Evolutionary conservation across 495 filamentous ascomycete species (phyloP).

Genomic region (Lasiosphaeria ovina): DNA sequence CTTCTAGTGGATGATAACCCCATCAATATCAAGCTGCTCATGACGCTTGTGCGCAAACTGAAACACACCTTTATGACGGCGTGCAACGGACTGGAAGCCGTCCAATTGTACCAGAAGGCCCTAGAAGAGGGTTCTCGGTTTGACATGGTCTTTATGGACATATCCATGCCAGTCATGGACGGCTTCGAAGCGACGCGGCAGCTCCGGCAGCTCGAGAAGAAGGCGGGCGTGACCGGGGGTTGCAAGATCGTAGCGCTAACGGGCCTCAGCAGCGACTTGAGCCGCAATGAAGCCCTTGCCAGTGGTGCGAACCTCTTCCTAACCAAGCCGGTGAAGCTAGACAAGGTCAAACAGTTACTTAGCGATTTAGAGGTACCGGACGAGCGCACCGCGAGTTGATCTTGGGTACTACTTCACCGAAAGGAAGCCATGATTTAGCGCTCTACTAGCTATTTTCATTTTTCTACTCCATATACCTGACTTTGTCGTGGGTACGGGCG

Average conservation of each 20-base stretch:
- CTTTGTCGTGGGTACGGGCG: no score
- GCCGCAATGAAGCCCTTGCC: conserved; percentile 61
- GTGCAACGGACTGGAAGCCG: conserved; percentile 43
- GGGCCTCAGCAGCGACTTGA: conserved; percentile 61
- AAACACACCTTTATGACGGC: conserved; percentile 42
- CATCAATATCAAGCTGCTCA: conserved; percentile 70
- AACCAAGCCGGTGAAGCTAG: conserved; percentile 63
- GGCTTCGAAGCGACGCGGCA: conserved; percentile 56
- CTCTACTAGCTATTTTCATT: no score
- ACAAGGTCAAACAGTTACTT: conserved; percentile 18
- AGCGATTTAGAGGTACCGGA: conserved; percentile 1
- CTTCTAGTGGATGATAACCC: conserved; percentile 74
- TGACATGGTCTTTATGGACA: conserved; percentile 62
- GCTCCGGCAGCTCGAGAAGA: conserved; percentile 52
- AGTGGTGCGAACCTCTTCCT: conserved; percentile 67
- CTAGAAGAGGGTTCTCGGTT: conserved; percentile 28
- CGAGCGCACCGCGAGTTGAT: no score
- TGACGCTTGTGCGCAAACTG: conserved; percentile 56
- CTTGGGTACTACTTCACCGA: no score
- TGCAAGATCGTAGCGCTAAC: conserved; percentile 68
- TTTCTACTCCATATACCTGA: no score
- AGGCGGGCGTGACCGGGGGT: conserved; percentile 11
- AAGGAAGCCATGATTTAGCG: no score
- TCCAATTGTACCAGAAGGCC: conserved; percentile 36
- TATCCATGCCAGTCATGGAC: conserved; percentile 67